Evolutionary conservation across 495 filamentous ascomycete genomes (phyloP), one percentile per base, ranked within the genome.

Genomic region (Aspergillus cristatus): DNA sequence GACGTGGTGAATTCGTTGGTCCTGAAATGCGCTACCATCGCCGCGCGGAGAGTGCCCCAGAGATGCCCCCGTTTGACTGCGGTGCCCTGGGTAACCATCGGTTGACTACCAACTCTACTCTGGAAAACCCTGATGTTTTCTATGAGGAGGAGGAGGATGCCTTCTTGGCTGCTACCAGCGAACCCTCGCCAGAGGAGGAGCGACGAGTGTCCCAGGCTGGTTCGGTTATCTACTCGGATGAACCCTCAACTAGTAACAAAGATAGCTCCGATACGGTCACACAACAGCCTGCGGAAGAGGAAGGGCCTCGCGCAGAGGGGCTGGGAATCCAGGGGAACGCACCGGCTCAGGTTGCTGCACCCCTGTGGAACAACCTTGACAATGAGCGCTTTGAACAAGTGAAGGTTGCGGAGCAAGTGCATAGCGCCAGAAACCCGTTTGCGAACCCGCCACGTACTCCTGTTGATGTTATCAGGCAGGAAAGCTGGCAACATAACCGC

Each of bases 141-240:
- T 87, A 95, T 54, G 91, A 95, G 58, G 91, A 98, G 37, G 91
- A 95, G 46, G 88, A 93, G 45, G 85, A 94, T 40, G 77, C 77
- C 4, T 71, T 67, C 35, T 31, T 68, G 34, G 67, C 67, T 18
- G 65, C 58, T 18, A 54, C 58, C 5, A 60, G 54, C 26, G 54
- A 63, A 5, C 20, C 20, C 20, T 58, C 54, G n/a, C 57, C 51
- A 16, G 53, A 47, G 32, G 41, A 40, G 18, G 51, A 50, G 22
- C 37, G 26, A 13, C 18, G 32, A 6, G 32, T 34, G 7, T 13
- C 28, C 25, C 22, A 35, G 17, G 28, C 34, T 18, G 20, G 35
- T 15, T 13, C 29, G 18, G 22, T 35, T n/a, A 32, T 41, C 31
- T 50, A 50, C 18, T 41, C 43, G 6, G 60, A 60, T 30, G 24